Base-by-base conservation (phyloP, 1,139 yeast species). In the Pichia sp. region DNA sequence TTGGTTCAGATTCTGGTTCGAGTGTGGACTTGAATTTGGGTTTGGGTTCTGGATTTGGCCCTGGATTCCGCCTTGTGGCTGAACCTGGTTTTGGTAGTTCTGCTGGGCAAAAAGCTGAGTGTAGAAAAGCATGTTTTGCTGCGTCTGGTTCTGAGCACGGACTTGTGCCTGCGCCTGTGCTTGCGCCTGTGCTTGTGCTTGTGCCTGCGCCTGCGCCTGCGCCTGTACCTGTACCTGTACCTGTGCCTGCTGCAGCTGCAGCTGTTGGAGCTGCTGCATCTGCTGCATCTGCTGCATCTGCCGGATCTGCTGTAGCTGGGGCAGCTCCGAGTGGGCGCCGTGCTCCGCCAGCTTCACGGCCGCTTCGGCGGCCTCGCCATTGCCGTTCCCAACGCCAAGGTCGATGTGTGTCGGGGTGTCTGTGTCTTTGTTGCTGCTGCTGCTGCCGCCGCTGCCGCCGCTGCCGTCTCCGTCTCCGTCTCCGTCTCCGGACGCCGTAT, bases 211-310 rank as follows among this genome's bases (percentile, higher is more conserved):
- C 16, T 26, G 50, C 4, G 42, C 40, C 16, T 50, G 50, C 26
- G 26, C 26, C 26, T 23, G 26, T 23, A 23, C 26, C 26, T 23
- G 26, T 23, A 23, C 26, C 26, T 23, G 26, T 23, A 23, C 26
- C 26, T 23, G 50, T 6, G 42, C 40, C 16, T 50, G 49, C 29
- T 53, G 53, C 4, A 50, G 34, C 36, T 52, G 51, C n/a, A 41
- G 47, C 13, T 49, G 52, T 11, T 51, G 53, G 3, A 31, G 10
- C 8, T 46, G 46, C 15, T 51, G 53, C 5, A 51, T 10, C 8
- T 44, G 55, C 36, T 50, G 54, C 4, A 45, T 15, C 8, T 47
- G 49, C 30, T 49, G 51, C 4, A 23, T 34, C 10, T 53, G 49
- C 34, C 48, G 52, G 4, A 49, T 19, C 13, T 52, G 49, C 23